Evolutionary conservation across 176 grass and related monocot species (phyloP), one percentile per base, ranked within the genome.

Genomic region (Carex kokanica): DNA sequence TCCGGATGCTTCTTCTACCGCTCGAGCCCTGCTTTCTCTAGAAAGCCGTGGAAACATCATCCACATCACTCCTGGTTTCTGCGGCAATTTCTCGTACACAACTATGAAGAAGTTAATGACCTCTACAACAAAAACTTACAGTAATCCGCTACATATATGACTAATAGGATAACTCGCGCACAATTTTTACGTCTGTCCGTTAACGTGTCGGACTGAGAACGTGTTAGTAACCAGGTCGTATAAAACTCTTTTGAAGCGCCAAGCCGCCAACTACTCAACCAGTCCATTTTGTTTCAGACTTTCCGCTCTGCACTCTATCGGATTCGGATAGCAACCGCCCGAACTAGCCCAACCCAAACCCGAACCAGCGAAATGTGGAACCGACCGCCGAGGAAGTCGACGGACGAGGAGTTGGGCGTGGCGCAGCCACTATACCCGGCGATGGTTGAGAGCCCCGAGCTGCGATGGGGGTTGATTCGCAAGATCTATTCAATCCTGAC

Each of bases 401-500:
- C 87, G 82, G 88, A 92, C 85, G 82, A 86, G 62, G 90, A 92
- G 80, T 67, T 84, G 47, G 92, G 87, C 12, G 79, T 74, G 21
- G 34, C 85, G 20, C 24, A 80, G 78, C 41, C 51, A 59, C 87
- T 94, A 15, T 94, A 98, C 82, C 90, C 92, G 88, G 81, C 89
- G 85, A 94, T 94, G 94, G 57, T 75, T 36, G 95, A 98, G 90
- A 92, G 87, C 81, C 88, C 90, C 8, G 88, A 88, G 59, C 89
- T 98, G 64, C 88, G 95, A 51, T 98, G 95, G 95, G 95, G 88
- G 17, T 87, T 98, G 77, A 92, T 94, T 84, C 86, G 84, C 40
- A 98, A 98, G 93, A 95, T 98, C 82, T 98, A 98, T 88, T 80
- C 71, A 80, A 93, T 95, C 84, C 75, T 98, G 78, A 79, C 92